A percentile compares a stretch with the other conserved stretches of the same genome.
phyloP scores from a whole-genome alignment of 345 rosid species.

The Rhizophora apiculata region DNA sequence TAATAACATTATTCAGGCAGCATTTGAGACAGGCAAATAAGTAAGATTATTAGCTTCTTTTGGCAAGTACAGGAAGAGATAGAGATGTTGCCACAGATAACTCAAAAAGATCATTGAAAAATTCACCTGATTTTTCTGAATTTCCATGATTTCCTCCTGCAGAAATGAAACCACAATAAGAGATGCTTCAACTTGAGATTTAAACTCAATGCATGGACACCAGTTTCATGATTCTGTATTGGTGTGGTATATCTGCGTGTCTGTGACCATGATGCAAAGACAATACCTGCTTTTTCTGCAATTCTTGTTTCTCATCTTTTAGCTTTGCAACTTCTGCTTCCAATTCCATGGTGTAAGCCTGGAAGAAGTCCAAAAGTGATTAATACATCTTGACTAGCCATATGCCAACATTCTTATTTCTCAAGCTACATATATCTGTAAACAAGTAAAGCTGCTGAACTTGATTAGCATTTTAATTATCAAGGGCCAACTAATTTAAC shows the following conservation, averaged over 20 bases:
- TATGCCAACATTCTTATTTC: neutral
- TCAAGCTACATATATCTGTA: neutral
- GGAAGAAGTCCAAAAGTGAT: slow-evolving; percentile 20
- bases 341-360: slow-evolving; percentile 96
- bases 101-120: neutral
- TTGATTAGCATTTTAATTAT: neutral
- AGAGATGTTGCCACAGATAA: slow-evolving; percentile 1
- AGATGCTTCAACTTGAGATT: slow-evolving; percentile 9
- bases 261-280: neutral
- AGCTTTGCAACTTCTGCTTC: slow-evolving; percentile 89
- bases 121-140: slow-evolving; percentile 80
- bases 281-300: slow-evolving; percentile 71
- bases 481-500: slow-evolving; percentile 10
- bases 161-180: slow-evolving; percentile 21
- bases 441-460: neutral
- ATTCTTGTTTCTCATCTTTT: slow-evolving; percentile 73
- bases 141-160: slow-evolving; percentile 67
- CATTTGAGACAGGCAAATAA: neutral
- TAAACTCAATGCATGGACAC: neutral
- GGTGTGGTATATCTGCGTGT: neutral
- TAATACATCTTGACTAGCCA: neutral
- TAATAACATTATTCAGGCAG: neutral
- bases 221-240: neutral
- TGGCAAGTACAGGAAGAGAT: neutral
- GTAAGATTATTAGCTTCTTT: neutral